Percentiles rank a stretch among this genome's conserved stretches.
phyloP scores from a whole-genome alignment of 2,329 filamentous ascomycete species.

The Kalmusia sp. region DNA sequence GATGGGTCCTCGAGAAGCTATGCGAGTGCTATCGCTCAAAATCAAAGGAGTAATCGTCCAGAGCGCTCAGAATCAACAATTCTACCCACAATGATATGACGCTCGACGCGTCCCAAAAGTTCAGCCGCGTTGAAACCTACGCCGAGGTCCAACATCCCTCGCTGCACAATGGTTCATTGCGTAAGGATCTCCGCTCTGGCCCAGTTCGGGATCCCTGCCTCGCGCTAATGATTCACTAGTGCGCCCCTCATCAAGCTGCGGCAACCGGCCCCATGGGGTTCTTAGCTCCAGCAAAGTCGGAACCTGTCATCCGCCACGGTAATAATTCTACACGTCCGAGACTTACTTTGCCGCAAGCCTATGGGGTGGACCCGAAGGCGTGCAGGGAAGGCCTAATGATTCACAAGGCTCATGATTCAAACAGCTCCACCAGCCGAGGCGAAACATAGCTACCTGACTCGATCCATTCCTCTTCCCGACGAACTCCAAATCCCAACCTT shows the following conservation, averaged over 20 bases:
- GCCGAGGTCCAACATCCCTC: neutral
- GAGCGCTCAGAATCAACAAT: neutral
- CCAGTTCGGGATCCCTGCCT: neutral
- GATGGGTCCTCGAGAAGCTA: neutral
- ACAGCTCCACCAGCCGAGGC: slow-evolving; percentile 1
- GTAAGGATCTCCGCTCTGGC: neutral
- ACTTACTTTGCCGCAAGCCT: neutral
- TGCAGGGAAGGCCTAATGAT: neutral
- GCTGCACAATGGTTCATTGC: neutral
- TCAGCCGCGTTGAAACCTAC: neutral
- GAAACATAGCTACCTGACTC: slow-evolving; percentile 2
- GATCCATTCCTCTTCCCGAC: neutral
- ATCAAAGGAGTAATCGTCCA: neutral
- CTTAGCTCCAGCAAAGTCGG: neutral
- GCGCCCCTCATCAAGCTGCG: neutral
- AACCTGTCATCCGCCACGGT: neutral
- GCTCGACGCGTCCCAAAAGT: slow-evolving; percentile 3
- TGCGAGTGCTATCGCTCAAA: no score
- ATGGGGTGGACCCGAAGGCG: neutral
- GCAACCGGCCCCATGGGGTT: slow-evolving; percentile 5
- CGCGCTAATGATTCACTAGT: slow-evolving; percentile 7
- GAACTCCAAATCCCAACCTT: neutral
- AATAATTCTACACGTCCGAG: neutral
- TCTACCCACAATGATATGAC: neutral
- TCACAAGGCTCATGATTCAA: neutral